phyloP scores from a whole-genome alignment of 495 filamentous ascomycete genomes.

The Bathelium albidoporum region DNA sequence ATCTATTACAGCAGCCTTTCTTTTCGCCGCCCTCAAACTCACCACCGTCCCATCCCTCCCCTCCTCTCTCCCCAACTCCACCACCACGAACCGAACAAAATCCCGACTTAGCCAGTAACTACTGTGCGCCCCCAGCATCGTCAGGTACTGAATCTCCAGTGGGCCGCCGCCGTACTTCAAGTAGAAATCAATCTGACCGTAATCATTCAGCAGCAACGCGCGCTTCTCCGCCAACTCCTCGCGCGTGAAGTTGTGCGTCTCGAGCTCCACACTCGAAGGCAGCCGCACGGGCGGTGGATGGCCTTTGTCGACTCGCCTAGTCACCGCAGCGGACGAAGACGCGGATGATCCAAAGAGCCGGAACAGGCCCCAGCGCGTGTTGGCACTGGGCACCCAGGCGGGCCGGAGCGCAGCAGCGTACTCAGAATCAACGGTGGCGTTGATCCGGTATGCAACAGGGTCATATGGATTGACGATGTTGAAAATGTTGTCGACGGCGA shows the following conservation, averaged over 20 bases:
- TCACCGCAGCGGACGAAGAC: neutral
- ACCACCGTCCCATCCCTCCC: conserved; percentile 57
- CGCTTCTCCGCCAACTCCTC: conserved; percentile 90
- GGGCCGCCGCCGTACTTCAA: conserved; percentile 69
- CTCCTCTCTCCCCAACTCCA: conserved; percentile 70
- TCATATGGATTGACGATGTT: conserved; percentile 69
- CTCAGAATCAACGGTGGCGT: conserved; percentile 72
- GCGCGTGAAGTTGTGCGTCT: conserved; percentile 86
- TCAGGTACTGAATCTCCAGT: conserved; percentile 88
- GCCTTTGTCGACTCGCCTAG: neutral
- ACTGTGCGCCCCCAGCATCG: conserved; percentile 94
- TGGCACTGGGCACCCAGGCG: conserved; percentile 65
- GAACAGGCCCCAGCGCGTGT: conserved; percentile 55
- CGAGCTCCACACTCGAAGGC: conserved; percentile 84
- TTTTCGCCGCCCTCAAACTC: conserved; percentile 69
- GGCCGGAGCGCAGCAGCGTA: conserved; percentile 68
- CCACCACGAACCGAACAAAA: conserved; percentile 74
- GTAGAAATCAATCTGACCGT: conserved; percentile 87
- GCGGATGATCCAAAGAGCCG: conserved; percentile 7
- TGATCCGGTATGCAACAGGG: conserved; percentile 73
- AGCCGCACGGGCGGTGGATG: conserved; percentile 42
- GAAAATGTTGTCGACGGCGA: conserved; percentile 92
- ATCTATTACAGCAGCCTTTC: conserved; percentile 21
- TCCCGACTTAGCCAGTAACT: conserved; percentile 84
- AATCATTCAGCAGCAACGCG: conserved; percentile 81